phyloP scores from a whole-genome alignment of 495 filamentous ascomycete species.

The Aspergillus homomorphus region DNA sequence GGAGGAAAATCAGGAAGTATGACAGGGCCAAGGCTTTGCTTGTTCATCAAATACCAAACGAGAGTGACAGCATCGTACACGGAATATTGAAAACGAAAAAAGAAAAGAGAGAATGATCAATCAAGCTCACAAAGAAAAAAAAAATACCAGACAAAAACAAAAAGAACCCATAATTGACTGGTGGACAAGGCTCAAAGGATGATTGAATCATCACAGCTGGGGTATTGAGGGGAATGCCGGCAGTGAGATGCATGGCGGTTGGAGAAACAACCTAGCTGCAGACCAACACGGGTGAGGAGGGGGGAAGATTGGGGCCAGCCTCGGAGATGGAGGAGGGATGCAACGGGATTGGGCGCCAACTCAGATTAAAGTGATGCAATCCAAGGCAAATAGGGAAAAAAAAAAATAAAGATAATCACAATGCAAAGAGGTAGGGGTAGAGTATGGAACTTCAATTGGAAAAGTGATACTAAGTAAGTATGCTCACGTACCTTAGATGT shows the following conservation, averaged over 20 bases:
- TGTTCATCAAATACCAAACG: conserved; percentile 3
- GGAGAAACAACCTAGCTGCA: conserved; percentile 11
- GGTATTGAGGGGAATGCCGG: background rate
- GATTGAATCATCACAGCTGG: background rate
- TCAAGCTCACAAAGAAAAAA: background rate
- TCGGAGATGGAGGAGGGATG: conserved; percentile 10
- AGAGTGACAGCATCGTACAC: background rate
- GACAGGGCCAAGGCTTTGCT: background rate
- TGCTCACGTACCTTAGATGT: conserved; percentile 24
- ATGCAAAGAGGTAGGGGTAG: conserved; percentile 13
- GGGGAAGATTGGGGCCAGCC: conserved; percentile 16
- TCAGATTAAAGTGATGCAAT: background rate
- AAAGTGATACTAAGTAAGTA: conserved; percentile 9
- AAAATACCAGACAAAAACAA: background rate
- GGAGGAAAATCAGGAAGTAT: background rate
- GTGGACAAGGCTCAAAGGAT: background rate
- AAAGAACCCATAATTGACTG: background rate
- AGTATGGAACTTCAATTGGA: conserved; percentile 10
- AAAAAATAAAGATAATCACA: conserved; percentile 21
- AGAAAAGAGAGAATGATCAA: background rate
- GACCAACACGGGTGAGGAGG: conserved; percentile 5
- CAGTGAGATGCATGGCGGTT: conserved; percentile 3
- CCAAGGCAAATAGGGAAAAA: conserved; percentile 17
- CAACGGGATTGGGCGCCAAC: conserved; percentile 16
- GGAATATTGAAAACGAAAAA: background rate